These are phyloP conservation scores for Hyaloscypha hepaticicola DNA, from an alignment of 495 filamentous ascomycete species.

Conservation along the genomic window DNA sequence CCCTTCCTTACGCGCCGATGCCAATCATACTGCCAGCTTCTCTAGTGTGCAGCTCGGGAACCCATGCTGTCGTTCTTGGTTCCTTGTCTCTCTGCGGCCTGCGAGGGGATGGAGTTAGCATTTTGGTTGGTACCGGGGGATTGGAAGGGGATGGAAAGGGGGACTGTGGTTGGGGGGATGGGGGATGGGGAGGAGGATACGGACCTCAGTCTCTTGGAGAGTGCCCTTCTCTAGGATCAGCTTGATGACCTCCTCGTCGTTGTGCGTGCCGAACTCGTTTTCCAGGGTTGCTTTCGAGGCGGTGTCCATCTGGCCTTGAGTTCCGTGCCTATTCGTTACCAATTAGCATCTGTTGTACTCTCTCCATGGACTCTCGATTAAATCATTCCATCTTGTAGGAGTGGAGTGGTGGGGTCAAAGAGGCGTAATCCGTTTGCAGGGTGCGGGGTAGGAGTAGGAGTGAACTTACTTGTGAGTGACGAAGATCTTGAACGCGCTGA, in stretches of 20 bases:
- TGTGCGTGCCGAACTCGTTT: conserved; percentile 80
- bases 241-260: conserved; percentile 74
- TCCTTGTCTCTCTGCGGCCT: conserved; percentile 39
- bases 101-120: not conserved
- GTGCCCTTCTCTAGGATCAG: conserved; percentile 77
- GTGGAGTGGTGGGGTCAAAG: not conserved
- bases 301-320: conserved; percentile 72
- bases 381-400: conserved; percentile 3
- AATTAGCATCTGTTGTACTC: not conserved
- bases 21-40: not conserved
- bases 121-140: not conserved
- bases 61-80: conserved; percentile 48
- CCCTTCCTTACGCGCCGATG: no score
- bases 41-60: conserved; percentile 40
- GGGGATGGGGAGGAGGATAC: conserved; percentile 2
- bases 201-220: conserved; percentile 67
- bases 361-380: conserved; percentile 13
- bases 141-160: not conserved
- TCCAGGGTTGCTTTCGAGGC: conserved; percentile 74
- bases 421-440: not conserved
- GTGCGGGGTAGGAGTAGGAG: not conserved
- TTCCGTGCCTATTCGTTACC: conserved; percentile 65
- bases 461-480: conserved; percentile 79
- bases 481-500: conserved; percentile 88
- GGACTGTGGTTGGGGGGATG: not conserved